A percentile compares a stretch with the other conserved stretches of the same genome.
phyloP scores from a whole-genome alignment of 169 alveolate genomes.

The Cryptosporidium xiaoi region DNA sequence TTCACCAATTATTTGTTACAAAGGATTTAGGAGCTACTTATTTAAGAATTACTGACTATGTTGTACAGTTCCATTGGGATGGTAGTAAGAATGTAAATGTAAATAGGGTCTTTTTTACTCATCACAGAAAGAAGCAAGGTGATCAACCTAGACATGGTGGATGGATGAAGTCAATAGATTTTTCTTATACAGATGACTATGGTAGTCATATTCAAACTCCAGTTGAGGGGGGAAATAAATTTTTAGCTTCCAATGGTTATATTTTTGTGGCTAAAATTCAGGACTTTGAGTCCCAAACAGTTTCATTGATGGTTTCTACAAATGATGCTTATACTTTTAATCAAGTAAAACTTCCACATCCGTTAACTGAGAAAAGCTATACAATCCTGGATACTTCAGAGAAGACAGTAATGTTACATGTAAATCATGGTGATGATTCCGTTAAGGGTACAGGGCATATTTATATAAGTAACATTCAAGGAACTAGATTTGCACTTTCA shows the following conservation, averaged over 20 bases:
- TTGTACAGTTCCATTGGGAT: slow-evolving; percentile 94
- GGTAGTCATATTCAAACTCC: slow-evolving; percentile 84
- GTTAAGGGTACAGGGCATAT: slow-evolving; percentile 92
- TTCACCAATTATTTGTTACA: slow-evolving; percentile 87
- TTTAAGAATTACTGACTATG: slow-evolving; percentile 81
- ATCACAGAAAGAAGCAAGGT: slow-evolving; percentile 84
- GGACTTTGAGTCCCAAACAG: slow-evolving; percentile 89
- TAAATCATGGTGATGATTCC: slow-evolving; percentile 91
- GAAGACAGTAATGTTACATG: slow-evolving; percentile 95
- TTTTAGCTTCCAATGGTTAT: slow-evolving; percentile 92
- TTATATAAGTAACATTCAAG: slow-evolving; percentile 94
- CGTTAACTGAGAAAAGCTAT: slow-evolving; percentile 92
- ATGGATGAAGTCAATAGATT: slow-evolving; percentile 91
- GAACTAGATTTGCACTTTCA: slow-evolving; percentile 92
- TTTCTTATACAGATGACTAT: slow-evolving; percentile 91
- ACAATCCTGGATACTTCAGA: slow-evolving; percentile 96
- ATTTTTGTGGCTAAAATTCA: slow-evolving; percentile 92
- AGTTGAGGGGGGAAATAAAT: slow-evolving; percentile 92
- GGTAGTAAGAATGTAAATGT: slow-evolving; percentile 78
- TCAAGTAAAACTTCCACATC: slow-evolving; percentile 90
- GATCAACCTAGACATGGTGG: slow-evolving; percentile 89
- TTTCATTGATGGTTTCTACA: slow-evolving; percentile 91
- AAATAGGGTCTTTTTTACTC: slow-evolving; percentile 83
- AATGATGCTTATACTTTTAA: slow-evolving; percentile 86
- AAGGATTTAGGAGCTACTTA: slow-evolving; percentile 88